phyloP scores from a whole-genome alignment of 257 asterid species.

The Verbascum thapsus region DNA sequence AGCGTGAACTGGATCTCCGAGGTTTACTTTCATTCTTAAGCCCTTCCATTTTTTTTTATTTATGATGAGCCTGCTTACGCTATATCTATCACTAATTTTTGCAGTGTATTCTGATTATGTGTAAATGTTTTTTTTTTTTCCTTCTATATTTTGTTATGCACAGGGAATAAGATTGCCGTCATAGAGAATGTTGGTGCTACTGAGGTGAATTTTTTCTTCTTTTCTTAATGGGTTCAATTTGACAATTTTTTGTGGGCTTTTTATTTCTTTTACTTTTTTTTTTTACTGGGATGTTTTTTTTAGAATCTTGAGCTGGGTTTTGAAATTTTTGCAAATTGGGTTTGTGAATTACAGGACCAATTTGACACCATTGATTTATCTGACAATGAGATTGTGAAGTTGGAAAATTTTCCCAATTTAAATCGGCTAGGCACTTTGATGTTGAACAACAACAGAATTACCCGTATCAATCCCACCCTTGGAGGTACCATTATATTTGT shows the following conservation, averaged over 20 bases:
- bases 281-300: not conserved
- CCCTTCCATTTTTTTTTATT: conserved; percentile 29
- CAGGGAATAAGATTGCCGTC: conserved; percentile 90
- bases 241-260: not conserved
- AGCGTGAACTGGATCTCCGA: conserved; percentile 95
- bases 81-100: not conserved
- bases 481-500: conserved; percentile 59
- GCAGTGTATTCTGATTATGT: not conserved
- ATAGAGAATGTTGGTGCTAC: conserved; percentile 98
- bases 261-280: not conserved
- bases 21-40: conserved; percentile 41
- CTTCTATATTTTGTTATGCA: conserved; percentile 7
- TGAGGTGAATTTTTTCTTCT: conserved; percentile 56
- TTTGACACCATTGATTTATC: conserved; percentile 95
- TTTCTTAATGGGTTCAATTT: not conserved
- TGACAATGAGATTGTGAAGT: conserved; percentile 98
- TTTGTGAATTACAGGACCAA: conserved; percentile 71
- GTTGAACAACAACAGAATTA: conserved; percentile 89
- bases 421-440: conserved; percentile 86
- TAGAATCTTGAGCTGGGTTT: not conserved
- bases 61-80: not conserved
- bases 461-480: conserved; percentile 87
- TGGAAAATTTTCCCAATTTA: conserved; percentile 78
- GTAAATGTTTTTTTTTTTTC: not conserved
- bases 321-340: conserved; percentile 13